Evolutionary conservation across 2,329 filamentous ascomycete genomes (phyloP), one percentile per base, ranked within the genome.

Genomic region (Pseudogymnoascus destructans): DNA sequence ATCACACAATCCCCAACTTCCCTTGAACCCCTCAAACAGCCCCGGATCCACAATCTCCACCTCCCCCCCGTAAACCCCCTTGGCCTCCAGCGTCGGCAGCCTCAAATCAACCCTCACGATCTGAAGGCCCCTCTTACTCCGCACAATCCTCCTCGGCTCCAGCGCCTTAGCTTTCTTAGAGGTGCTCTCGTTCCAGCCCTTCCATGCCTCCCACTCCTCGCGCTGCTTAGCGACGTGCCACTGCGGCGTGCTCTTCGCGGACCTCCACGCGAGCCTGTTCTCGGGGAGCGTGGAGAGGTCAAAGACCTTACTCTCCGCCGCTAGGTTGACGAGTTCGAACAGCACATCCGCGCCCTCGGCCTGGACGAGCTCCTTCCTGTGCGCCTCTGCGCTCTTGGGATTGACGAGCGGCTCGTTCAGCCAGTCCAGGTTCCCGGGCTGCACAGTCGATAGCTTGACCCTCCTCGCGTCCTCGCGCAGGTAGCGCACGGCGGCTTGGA

Each of bases 381-480:
- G 73, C 62, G 80, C 74, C 7, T 75, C 71, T 3, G 74, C 67
- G n/a, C 66, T 64, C 57, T 68, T 69, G 15, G 67, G 64, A 55
- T 70, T 69, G n/a, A 69, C 67, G 63, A 89, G 74, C 13, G 85
- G 84, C 69, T 82, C 78, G 3, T 79, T 74, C 2, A 85, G 73
- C 84, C 85, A 89, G 61, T 80, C 79, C 66, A 80, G 71, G 59
- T 71, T 72, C 38, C 74, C 70, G 66, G 82, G 76, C 66, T 84
- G 80, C 15, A 55, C 33, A 21, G 54, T 23, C 13, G 72, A 74
- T 55, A 80, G 70, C 15, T 84, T 77, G 0, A 82, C 79, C 3
- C 82, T 79, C 40, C 77, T 75, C 69, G 81, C 87, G 65, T 88
- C 84, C 63, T 85, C 80, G 23, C 84, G 77, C 27, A 89, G 74